Conservation (phyloP, 352 stramenopile species). For the Phytophthora colocasiae region DNA sequence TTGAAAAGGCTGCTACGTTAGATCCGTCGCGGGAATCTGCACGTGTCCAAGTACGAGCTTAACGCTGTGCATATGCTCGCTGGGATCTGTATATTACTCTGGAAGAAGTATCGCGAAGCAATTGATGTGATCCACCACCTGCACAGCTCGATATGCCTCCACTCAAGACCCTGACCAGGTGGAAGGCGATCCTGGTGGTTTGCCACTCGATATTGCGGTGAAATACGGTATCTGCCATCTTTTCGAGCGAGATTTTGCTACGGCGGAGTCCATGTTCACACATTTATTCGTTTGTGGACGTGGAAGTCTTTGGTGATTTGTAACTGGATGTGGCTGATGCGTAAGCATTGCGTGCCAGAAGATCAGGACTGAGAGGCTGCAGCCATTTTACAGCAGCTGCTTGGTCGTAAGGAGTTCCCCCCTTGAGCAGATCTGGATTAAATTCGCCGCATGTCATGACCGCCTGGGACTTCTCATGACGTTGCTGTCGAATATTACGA, state of each 20-base stretch:
- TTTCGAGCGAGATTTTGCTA: slow-evolving; percentile 77
- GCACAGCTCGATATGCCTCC: slow-evolving; percentile 68
- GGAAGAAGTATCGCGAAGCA: slow-evolving; percentile 82
- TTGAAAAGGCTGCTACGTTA: slow-evolving; percentile 72
- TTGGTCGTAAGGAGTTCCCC: slow-evolving; percentile 75
- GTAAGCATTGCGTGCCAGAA: slow-evolving; percentile 74
- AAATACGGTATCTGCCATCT: slow-evolving; percentile 90
- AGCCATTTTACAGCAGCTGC: slow-evolving; percentile 70
- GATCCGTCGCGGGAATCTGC: slow-evolving; percentile 64
- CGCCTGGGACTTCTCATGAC: slow-evolving; percentile 63
- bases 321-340: slow-evolving; percentile 87
- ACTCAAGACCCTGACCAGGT: slow-evolving; percentile 65
- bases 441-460: slow-evolving; percentile 80
- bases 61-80: slow-evolving; percentile 91
- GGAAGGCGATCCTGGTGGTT: slow-evolving; percentile 65
- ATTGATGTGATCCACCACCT: slow-evolving; percentile 85
- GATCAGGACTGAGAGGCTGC: slow-evolving; percentile 72
- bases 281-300: slow-evolving; percentile 84
- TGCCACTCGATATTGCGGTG: slow-evolving; percentile 87
- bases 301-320: slow-evolving; percentile 85
- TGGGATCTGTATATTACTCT: slow-evolving; percentile 88
- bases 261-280: slow-evolving; percentile 83
- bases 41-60: slow-evolving; percentile 81
- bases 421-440: slow-evolving; percentile 84
- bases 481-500: slow-evolving; percentile 86